Percentiles rank a stretch among this genome's conserved stretches.
These are phyloP conservation scores for Musa troglodytarum DNA, from an alignment of 176 grass and related monocot genomes.

Conservation along the genomic window DNA sequence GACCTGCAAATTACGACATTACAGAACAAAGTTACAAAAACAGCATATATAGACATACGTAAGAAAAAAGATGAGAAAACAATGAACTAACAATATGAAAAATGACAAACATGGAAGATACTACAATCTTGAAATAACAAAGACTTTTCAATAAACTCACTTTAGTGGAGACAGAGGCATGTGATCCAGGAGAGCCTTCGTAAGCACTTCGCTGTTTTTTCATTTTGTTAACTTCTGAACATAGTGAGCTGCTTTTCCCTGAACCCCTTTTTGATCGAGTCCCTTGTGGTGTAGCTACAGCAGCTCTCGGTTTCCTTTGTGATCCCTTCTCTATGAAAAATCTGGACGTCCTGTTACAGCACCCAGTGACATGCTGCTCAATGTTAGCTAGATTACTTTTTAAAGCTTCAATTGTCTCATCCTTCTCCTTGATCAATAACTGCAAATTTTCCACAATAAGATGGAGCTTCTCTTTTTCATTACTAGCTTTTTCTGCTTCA, in stretches of 20 bases:
- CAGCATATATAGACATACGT: too few species aligned
- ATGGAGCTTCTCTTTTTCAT: slow-evolving; percentile 24
- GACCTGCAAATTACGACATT: too few species aligned
- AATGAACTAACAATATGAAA: neutral
- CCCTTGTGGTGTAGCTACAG: neutral
- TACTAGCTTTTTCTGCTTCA: slow-evolving; percentile 25
- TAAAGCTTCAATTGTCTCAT: slow-evolving; percentile 18
- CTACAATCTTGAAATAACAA: neutral
- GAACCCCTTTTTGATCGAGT: slow-evolving; percentile 6
- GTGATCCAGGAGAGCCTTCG: slow-evolving; percentile 11
- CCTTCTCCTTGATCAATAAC: slow-evolving; percentile 30
- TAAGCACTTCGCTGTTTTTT: slow-evolving; percentile 34
- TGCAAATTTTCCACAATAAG: slow-evolving; percentile 23
- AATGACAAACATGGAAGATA: neutral
- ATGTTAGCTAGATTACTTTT: slow-evolving; percentile 20
- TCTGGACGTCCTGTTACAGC: slow-evolving; percentile 26
- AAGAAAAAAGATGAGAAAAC: too few species aligned
- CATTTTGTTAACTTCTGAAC: slow-evolving; percentile 15
- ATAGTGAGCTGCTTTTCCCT: neutral
- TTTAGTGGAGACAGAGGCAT: slow-evolving; percentile 1
- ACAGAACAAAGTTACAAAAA: too few species aligned
- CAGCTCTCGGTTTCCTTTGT: slow-evolving; percentile 14
- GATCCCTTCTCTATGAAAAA: slow-evolving; percentile 10
- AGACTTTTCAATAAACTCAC: slow-evolving; percentile 34
- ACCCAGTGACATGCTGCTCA: slow-evolving; percentile 11